These are phyloP conservation scores for Plenodomus biglobosus DNA, from an alignment of 2,329 filamentous ascomycete species.

Conservation along the genomic window DNA sequence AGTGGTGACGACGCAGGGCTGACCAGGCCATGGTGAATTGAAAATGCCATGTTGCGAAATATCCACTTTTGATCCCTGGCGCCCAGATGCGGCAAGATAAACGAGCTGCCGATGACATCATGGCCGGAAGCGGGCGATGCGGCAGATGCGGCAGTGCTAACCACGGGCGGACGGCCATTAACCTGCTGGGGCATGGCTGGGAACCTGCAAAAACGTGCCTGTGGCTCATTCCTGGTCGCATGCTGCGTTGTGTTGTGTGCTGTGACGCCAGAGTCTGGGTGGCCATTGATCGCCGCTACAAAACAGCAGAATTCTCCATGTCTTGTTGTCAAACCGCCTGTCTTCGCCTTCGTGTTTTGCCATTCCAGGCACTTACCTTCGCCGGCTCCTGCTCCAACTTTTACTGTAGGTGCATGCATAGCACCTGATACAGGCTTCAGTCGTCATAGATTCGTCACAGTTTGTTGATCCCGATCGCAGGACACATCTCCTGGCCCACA, in stretches of 20 bases:
- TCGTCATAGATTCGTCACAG: slow-evolving; percentile 6
- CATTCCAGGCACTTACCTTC: neutral
- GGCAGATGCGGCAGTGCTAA: too few species aligned
- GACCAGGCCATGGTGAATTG: neutral
- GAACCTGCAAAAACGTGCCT: slow-evolving; percentile 3
- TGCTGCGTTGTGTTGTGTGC: neutral
- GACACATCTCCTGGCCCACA: too few species aligned
- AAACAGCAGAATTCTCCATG: neutral
- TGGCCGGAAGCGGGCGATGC: neutral
- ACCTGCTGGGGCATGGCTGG: neutral
- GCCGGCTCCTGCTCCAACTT: neutral
- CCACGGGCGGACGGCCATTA: neutral
- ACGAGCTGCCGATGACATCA: slow-evolving; percentile 2
- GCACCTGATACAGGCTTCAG: neutral
- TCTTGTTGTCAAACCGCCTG: neutral
- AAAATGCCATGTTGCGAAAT: neutral
- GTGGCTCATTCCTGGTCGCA: slow-evolving; percentile 3
- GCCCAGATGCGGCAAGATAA: neutral
- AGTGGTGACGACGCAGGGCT: neutral
- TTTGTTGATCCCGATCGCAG: too few species aligned
- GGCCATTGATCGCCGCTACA: neutral
- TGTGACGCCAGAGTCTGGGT: slow-evolving; percentile 5
- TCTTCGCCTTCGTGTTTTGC: neutral
- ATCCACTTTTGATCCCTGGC: too few species aligned
- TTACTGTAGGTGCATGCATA: neutral